Evolutionary conservation across 2,329 filamentous ascomycete species (phyloP).

Genomic region (Verticillium nubilum): DNA sequence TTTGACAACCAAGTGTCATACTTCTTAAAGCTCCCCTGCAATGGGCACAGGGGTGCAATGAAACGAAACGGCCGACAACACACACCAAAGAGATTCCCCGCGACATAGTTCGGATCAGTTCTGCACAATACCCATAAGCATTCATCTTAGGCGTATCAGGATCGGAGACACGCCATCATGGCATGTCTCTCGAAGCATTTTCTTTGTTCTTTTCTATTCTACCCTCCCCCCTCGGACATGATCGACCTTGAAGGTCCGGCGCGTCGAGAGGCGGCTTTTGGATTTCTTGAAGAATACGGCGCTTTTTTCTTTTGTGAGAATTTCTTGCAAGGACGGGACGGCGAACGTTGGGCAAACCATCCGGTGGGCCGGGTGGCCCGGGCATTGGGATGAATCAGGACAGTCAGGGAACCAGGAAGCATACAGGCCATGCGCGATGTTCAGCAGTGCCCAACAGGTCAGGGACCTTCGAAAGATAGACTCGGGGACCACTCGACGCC

Average conservation of each 20-base stretch:
- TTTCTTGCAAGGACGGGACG: slow-evolving; percentile 5
- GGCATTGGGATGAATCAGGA: slow-evolving; percentile 5
- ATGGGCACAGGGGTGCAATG: slow-evolving; percentile 4
- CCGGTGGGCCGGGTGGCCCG: slow-evolving; percentile 10
- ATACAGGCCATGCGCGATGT: slow-evolving; percentile 11
- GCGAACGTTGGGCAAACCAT: slow-evolving; percentile 11
- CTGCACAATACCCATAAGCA: slow-evolving; percentile 6
- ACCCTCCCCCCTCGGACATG: neutral
- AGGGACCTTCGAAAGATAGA: slow-evolving; percentile 6
- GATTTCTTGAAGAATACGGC: neutral
- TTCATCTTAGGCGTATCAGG: slow-evolving; percentile 12
- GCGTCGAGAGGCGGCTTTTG: slow-evolving; percentile 4
- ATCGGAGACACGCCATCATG: slow-evolving; percentile 9
- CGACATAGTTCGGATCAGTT: slow-evolving; percentile 5
- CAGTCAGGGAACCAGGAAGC: slow-evolving; percentile 3
- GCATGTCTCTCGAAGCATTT: neutral
- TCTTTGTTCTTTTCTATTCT: slow-evolving; percentile 5
- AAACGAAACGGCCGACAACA: slow-evolving; percentile 13
- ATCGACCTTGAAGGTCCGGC: slow-evolving; percentile 11
- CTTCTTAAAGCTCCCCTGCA: slow-evolving; percentile 3
- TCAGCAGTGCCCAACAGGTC: slow-evolving; percentile 4
- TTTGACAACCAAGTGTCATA: slow-evolving; percentile 9
- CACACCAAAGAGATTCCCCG: slow-evolving; percentile 6
- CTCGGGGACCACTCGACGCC: slow-evolving; percentile 11
- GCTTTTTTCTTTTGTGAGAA: slow-evolving; percentile 6